Evolutionary conservation across 2,329 filamentous ascomycete species (phyloP).

Genomic region (Ophiostoma himal-ulmi): DNA sequence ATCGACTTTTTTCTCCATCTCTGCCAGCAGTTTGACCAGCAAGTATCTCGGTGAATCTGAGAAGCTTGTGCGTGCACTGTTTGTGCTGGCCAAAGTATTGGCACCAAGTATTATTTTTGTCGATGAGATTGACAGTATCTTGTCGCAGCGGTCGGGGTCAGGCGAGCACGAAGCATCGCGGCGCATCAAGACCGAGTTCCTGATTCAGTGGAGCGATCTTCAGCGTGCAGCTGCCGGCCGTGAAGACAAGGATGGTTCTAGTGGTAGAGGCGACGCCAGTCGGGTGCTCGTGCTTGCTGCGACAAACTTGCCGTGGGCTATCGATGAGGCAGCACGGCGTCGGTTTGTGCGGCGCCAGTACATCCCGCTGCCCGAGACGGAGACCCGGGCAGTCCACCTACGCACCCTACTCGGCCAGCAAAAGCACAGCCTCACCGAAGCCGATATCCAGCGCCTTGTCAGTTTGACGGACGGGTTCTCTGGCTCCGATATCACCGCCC

Average conservation of each 20-base stretch:
- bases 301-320: constrained; percentile 95
- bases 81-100: constrained; percentile 78
- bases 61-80: constrained; percentile 89
- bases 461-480: constrained; percentile 88
- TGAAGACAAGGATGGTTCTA: constrained; percentile 60
- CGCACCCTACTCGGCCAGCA: constrained; percentile 76
- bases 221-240: constrained; percentile 80
- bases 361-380: constrained; percentile 83
- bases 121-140: constrained; percentile 91
- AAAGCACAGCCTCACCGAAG: constrained; percentile 68
- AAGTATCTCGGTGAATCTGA: constrained; percentile 96
- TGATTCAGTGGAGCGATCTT: constrained; percentile 95
- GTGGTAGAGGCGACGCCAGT: constrained; percentile 71
- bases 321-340: constrained; percentile 87
- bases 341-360: constrained; percentile 92
- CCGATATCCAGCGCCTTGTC: constrained; percentile 71
- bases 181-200: constrained; percentile 93
- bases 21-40: constrained; percentile 85
- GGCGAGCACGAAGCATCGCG: constrained; percentile 90
- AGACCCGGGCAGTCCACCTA: constrained; percentile 74
- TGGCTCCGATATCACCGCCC: constrained; percentile 89
- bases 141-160: constrained; percentile 75
- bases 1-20: constrained; percentile 96
- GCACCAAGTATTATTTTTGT: constrained; percentile 97
- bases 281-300: constrained; percentile 89